phyloP scores from a whole-genome alignment of 2,329 filamentous ascomycete species.

The Arthroderma uncinatum region DNA sequence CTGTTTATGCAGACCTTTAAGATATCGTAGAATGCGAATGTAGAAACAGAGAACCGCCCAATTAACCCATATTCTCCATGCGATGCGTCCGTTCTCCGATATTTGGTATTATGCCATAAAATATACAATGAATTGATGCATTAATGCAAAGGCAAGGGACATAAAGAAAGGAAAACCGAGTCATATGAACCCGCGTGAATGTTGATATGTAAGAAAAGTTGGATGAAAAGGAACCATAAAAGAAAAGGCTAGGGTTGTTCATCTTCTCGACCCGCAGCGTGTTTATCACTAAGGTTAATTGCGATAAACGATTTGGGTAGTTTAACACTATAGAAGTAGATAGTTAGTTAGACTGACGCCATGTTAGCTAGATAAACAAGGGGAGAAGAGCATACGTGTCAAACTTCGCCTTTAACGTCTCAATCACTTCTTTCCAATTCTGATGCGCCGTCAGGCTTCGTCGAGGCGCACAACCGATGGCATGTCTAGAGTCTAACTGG shows the following conservation, averaged over 20 bases:
- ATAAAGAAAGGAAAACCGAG: neutral
- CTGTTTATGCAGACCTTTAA: neutral
- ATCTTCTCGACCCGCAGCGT: conserved; percentile 20
- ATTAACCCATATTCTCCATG: neutral
- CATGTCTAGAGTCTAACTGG: conserved; percentile 89
- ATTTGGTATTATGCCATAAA: neutral
- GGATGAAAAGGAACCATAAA: neutral
- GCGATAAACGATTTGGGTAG: conserved; percentile 42
- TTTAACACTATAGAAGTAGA: conserved; percentile 33
- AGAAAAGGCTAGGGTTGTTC: conserved; percentile 3
- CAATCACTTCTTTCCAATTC: conserved; percentile 95
- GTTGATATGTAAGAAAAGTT: neutral
- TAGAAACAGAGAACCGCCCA: neutral
- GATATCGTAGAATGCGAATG: neutral
- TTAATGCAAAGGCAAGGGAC: neutral
- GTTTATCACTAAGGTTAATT: conserved; percentile 42
- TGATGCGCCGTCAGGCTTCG: conserved; percentile 80
- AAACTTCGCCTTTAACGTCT: conserved; percentile 88
- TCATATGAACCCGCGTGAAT: neutral
- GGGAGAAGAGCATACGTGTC: conserved; percentile 58
- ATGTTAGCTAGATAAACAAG: conserved; percentile 11
- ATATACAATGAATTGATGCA: neutral
- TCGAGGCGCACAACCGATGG: conserved; percentile 86
- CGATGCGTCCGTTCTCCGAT: neutral
- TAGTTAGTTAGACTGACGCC: neutral